phyloP scores from a whole-genome alignment of 768 basidiomycete genomes.

The Suillus subalutaceus region DNA sequence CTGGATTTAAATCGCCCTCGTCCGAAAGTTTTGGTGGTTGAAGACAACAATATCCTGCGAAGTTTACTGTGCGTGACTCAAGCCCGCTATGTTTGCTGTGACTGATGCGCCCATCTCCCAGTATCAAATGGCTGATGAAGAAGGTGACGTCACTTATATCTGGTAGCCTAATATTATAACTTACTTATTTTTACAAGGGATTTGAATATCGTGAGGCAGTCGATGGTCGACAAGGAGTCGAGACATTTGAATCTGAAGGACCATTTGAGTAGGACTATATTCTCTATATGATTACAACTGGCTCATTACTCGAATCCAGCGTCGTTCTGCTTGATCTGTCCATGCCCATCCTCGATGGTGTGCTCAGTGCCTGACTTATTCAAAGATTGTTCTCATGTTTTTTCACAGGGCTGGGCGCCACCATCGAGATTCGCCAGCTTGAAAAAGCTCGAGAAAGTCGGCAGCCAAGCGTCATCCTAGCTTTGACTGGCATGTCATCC shows the following conservation, averaged over 20 bases:
- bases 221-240: slow-evolving; percentile 86
- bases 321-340: slow-evolving; percentile 87
- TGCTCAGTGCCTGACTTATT: slow-evolving; percentile 17
- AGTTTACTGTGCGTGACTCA: slow-evolving; percentile 68
- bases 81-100: slow-evolving; percentile 5
- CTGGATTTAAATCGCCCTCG: slow-evolving; percentile 45
- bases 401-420: slow-evolving; percentile 76
- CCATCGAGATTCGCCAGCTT: slow-evolving; percentile 76
- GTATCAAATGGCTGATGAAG: slow-evolving; percentile 67
- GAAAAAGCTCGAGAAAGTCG: slow-evolving; percentile 48
- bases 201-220: slow-evolving; percentile 78
- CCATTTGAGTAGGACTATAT: slow-evolving; percentile 77
- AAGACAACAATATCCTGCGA: slow-evolving; percentile 88
- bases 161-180: background rate
- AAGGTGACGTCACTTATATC: slow-evolving; percentile 38
- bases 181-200: slow-evolving; percentile 43
- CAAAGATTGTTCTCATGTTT: background rate
- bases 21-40: slow-evolving; percentile 79
- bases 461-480: slow-evolving; percentile 65
- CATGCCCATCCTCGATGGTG: slow-evolving; percentile 93
- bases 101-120: slow-evolving; percentile 24
- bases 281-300: slow-evolving; percentile 7
- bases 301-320: slow-evolving; percentile 40
- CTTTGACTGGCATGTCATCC: slow-evolving; percentile 92
- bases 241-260: slow-evolving; percentile 67